phyloP scores from a whole-genome alignment of 306 rosid genomes.

The Abrus precatorius region DNA sequence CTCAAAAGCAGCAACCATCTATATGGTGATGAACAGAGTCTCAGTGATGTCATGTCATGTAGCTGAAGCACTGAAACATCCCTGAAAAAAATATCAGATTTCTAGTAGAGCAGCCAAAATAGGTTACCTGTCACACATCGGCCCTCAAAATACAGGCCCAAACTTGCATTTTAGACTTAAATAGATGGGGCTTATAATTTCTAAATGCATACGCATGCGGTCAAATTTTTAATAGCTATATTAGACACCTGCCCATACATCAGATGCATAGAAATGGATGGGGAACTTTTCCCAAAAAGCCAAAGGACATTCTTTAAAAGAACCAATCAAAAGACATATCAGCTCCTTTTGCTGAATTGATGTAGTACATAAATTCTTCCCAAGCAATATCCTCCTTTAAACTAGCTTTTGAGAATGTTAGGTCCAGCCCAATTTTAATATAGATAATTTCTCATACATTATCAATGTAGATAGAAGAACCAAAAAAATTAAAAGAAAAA shows the following conservation, averaged over 20 bases:
- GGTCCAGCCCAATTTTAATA: no score
- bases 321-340: neutral
- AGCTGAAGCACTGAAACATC: conserved; percentile 14
- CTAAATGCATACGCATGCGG: neutral
- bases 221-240: neutral
- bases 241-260: neutral
- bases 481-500: neutral
- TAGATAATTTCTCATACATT: neutral
- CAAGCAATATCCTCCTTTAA: neutral
- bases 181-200: no score
- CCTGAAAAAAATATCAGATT: neutral
- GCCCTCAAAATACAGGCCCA: no score
- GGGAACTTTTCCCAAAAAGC: neutral
- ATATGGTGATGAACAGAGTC: neutral
- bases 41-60: neutral
- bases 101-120: no score
- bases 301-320: neutral
- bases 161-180: no score
- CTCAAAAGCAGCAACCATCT: neutral
- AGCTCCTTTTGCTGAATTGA: neutral
- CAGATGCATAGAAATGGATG: neutral
- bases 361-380: neutral
- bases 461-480: conserved; percentile 9
- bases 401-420: no score
- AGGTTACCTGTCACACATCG: no score